A percentile compares a stretch with the other conserved stretches of the same genome.
Conservation (phyloP, 768 basidiomycete genomes). For the Punctularia strigosozonata region DNA sequence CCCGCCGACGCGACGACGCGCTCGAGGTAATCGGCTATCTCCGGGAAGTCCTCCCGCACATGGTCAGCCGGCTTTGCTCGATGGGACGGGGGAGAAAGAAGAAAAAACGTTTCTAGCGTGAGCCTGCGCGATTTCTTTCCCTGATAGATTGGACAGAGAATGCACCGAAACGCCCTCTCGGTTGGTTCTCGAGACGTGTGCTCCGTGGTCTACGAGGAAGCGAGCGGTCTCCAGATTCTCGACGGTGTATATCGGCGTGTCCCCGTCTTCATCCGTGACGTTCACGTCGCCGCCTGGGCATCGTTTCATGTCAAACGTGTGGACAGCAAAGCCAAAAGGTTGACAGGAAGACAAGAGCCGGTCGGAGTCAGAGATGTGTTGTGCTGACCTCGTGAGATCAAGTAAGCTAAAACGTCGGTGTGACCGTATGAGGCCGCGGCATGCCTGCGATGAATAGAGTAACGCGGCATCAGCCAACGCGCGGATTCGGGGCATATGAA, state of each 20-base stretch:
- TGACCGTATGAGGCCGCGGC: slow-evolving; percentile 92
- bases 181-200: slow-evolving; percentile 50
- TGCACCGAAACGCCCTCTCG: slow-evolving; percentile 66
- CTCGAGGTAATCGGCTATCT: slow-evolving; percentile 52
- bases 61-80: slow-evolving; percentile 51
- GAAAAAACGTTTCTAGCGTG: background rate
- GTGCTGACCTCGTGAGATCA: slow-evolving; percentile 52
- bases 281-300: slow-evolving; percentile 75
- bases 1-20: slow-evolving; percentile 15
- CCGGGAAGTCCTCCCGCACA: slow-evolving; percentile 59
- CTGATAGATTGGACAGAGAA: slow-evolving; percentile 7
- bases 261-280: slow-evolving; percentile 74
- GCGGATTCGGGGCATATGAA: slow-evolving; percentile 7
- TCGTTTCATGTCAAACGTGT: slow-evolving; percentile 4
- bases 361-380: background rate
- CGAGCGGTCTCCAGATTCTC: slow-evolving; percentile 71
- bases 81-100: background rate
- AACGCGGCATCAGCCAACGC: slow-evolving; percentile 1
- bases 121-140: slow-evolving; percentile 1
- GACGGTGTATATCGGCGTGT: slow-evolving; percentile 87
- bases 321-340: slow-evolving; percentile 2
- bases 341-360: background rate
- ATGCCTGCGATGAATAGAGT: slow-evolving; percentile 41
- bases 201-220: slow-evolving; percentile 73
- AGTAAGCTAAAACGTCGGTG: slow-evolving; percentile 60